Base-by-base conservation (phyloP, 192 early-diverging fungal genomes). In the Rhizoclosmatium sp. region DNA sequence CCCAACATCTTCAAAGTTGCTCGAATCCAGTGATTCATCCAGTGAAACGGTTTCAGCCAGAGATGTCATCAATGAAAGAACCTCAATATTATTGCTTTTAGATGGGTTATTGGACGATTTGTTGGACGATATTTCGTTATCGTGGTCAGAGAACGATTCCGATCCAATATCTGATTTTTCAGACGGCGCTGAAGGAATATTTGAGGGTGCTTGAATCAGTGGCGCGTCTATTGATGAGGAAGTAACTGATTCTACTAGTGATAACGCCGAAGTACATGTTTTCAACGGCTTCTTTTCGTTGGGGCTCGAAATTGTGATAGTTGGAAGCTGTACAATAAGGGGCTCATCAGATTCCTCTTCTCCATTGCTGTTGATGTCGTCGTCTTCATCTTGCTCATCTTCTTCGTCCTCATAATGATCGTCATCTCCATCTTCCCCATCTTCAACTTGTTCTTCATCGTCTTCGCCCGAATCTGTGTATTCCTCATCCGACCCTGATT, bases 391-490 rank as follows among this genome's bases (percentile, higher is more conserved):
- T 10, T 42, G 23, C 56, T 59, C 45, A 19, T 69, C 68, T 69
- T 41, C 68, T 23, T 69, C 47, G 12, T 69, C 16, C 41, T 69
- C 40, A n/a, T 65, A 12, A n/a, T 65, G 1, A 0, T 65, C 64
- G 39, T 65, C 64, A 10, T n/a, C 64, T 1, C 1, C 64, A 21
- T 65, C 64, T 65, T 12, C 64, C 1, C 31, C 64, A 23, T 69
- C 68, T 48, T 47, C 45, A 47, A 23, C 68, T 69, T 69, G 45
- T 41, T 40, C 68, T 47, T 69, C 39, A 19, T 45, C 68, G 3
- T 47, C 68, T 40, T 4, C 46, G 4, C 19, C 47, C 3, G 19
- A 47, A 47, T 69, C 68, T 9, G 9, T 49, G 16, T 41, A 19
- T 65, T 12, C 10, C 39, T 65, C 64, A 58, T 12, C 12, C 14